Conservation (phyloP, 1,284 basidiomycete genomes). For the Cystobasidium sp. region DNA sequence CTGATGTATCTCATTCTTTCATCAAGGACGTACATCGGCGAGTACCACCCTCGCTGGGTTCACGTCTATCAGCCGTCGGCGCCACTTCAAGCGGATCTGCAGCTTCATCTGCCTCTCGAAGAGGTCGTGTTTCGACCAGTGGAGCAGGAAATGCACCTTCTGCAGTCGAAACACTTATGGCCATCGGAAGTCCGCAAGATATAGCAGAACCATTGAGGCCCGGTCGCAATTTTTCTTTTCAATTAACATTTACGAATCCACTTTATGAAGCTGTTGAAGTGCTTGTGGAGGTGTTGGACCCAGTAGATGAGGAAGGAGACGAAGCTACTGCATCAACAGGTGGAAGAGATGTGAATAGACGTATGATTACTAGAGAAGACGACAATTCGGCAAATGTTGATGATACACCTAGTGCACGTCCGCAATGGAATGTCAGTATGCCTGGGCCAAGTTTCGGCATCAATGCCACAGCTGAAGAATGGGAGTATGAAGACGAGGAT, state of each 20-base stretch:
- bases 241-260: slow-evolving; percentile 87
- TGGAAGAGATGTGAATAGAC: slow-evolving; percentile 58
- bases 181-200: slow-evolving; percentile 13
- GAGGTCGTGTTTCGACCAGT: slow-evolving; percentile 14
- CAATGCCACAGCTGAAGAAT: slow-evolving; percentile 86
- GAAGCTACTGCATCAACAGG: slow-evolving; percentile 50
- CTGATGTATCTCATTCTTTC: slow-evolving; percentile 59
- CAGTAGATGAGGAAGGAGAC: slow-evolving; percentile 55
- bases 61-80: slow-evolving; percentile 24
- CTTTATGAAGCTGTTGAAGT: slow-evolving; percentile 92
- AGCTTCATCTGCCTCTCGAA: background rate
- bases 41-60: slow-evolving; percentile 16
- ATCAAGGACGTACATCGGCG: slow-evolving; percentile 36
- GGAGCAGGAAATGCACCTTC: slow-evolving; percentile 40
- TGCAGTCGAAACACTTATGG: slow-evolving; percentile 33
- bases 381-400: no score
- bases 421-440: slow-evolving; percentile 63
- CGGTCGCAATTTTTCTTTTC: slow-evolving; percentile 80
- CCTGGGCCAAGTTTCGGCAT: slow-evolving; percentile 77
- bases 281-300: slow-evolving; percentile 69
- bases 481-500: slow-evolving; percentile 84
- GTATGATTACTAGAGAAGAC: background rate
- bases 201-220: slow-evolving; percentile 63
- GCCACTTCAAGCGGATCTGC: background rate
- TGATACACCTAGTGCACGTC: background rate